Evolutionary conservation across 257 asterid species (phyloP).

Genomic region (Jaltomata sinuosa): DNA sequence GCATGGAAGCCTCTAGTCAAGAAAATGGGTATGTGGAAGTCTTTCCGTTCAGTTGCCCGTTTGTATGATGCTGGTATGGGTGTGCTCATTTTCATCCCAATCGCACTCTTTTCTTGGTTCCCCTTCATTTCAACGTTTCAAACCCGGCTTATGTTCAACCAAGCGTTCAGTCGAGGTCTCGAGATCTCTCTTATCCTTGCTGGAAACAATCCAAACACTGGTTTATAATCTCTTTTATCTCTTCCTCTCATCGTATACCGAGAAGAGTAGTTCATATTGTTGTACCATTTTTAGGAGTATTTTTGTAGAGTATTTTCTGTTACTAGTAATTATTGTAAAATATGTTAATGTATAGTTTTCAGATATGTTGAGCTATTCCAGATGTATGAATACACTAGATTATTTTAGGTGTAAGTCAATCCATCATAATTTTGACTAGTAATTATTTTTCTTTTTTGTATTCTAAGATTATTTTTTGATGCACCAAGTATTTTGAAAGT

Average conservation of each 20-base stretch:
- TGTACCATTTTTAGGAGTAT: neutral
- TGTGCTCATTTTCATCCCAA: slow-evolving; percentile 70
- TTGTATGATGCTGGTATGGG: slow-evolving; percentile 91
- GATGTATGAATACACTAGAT: too few relatives aligned
- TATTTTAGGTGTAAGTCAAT: too few relatives aligned
- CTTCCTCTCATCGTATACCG: neutral
- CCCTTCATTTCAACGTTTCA: slow-evolving; percentile 94
- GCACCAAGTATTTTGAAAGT: too few relatives aligned
- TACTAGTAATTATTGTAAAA: neutral
- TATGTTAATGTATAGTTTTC: neutral
- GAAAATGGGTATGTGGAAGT: slow-evolving; percentile 91
- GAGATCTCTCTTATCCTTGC: slow-evolving; percentile 97
- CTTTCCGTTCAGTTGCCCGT: slow-evolving; percentile 77
- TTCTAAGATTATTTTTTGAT: too few relatives aligned
- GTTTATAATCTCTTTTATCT: slow-evolving; percentile 24
- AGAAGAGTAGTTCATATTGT: neutral
- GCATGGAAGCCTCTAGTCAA: slow-evolving; percentile 92
- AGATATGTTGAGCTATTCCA: neutral
- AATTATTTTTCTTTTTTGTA: too few relatives aligned
- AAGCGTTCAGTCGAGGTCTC: slow-evolving; percentile 95
- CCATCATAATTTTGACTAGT: too few relatives aligned
- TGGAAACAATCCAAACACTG: slow-evolving; percentile 87
- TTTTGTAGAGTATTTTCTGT: neutral
- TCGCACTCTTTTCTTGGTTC: slow-evolving; percentile 88
- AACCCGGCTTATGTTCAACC: slow-evolving; percentile 97